Conservation (phyloP, 176 grass and related monocot genomes). For the Ananas comosus region DNA sequence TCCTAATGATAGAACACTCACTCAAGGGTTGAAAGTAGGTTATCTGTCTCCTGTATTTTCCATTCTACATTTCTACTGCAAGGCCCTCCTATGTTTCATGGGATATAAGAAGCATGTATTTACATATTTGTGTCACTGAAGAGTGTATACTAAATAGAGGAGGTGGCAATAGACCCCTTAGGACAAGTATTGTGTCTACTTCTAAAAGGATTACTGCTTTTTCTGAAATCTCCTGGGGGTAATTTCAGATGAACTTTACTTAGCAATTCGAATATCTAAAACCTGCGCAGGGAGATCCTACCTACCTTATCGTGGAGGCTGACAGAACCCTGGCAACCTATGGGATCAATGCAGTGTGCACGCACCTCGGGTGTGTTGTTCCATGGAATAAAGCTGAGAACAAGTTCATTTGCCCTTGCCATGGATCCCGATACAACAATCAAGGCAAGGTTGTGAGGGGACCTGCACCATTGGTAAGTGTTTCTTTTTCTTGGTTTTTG, state of each 20-base stretch:
- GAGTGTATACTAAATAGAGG: too few species aligned
- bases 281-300: conserved; percentile 70
- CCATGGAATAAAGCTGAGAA: conserved; percentile 87
- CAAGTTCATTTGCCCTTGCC: conserved; percentile 95
- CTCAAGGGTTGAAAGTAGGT: conserved; percentile 52
- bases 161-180: too few species aligned
- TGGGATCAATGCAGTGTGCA: conserved; percentile 85
- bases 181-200: not conserved
- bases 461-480: conserved; percentile 74
- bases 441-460: conserved; percentile 92
- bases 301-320: conserved; percentile 74
- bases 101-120: not conserved
- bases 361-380: conserved; percentile 88
- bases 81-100: not conserved
- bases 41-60: not conserved
- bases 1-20: conserved; percentile 70
- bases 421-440: conserved; percentile 91
- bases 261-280: not conserved
- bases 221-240: not conserved
- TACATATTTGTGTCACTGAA: too few species aligned
- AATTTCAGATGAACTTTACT: not conserved
- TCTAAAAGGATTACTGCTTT: not conserved
- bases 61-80: not conserved
- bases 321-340: conserved; percentile 75
- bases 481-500: not conserved